Conservation (phyloP, 2,329 filamentous ascomycete genomes). For the Apiospora sp. region DNA sequence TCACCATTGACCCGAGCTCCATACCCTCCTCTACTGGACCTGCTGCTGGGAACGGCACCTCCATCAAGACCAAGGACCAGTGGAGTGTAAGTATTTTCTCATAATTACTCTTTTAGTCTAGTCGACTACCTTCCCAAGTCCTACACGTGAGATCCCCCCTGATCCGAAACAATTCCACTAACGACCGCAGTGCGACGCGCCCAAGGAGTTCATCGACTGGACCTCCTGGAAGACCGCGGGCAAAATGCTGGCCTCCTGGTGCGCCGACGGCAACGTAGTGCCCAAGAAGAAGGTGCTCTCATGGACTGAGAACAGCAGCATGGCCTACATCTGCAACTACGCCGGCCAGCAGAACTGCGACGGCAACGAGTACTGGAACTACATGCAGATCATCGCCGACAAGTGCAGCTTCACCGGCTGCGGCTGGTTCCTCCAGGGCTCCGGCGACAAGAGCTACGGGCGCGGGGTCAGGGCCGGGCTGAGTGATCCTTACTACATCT, state of each 20-base stretch:
- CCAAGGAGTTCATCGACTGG: background rate
- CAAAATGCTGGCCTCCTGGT: background rate
- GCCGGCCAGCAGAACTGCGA: slow-evolving; percentile 17
- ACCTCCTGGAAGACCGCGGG: background rate
- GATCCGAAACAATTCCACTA: background rate
- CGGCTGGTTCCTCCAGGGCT: slow-evolving; percentile 19
- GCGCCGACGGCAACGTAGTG: background rate
- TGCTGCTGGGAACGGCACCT: background rate
- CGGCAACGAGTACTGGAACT: slow-evolving; percentile 19
- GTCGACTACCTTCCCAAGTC: background rate
- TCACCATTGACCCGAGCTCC: background rate
- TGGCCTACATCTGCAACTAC: slow-evolving; percentile 23
- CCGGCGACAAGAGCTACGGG: slow-evolving; percentile 12
- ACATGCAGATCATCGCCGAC: background rate
- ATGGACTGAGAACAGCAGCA: background rate
- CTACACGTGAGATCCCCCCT: background rate
- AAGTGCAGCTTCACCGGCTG: background rate
- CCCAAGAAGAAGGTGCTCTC: background rate
- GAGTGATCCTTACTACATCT: background rate
- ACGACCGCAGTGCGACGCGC: background rate
- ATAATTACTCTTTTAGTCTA: too few relatives aligned
- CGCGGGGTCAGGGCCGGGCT: background rate
- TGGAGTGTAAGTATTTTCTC: background rate
- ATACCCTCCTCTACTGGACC: background rate
- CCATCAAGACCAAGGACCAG: background rate